These are phyloP conservation scores for Gymnopilus junonius DNA, from an alignment of 768 basidiomycete species.

Conservation along the genomic window DNA sequence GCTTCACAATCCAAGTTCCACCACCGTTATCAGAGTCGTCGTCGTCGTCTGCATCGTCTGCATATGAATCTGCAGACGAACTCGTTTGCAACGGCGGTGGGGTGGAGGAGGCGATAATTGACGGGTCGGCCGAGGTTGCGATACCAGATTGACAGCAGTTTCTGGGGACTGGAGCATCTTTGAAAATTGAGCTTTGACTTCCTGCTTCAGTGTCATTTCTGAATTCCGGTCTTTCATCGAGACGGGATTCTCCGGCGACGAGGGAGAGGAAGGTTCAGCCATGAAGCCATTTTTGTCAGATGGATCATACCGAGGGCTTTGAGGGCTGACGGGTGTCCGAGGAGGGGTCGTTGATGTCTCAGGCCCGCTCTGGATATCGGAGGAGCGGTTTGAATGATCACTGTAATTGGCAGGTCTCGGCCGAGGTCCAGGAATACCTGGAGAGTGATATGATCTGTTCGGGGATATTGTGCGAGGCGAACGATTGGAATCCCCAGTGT, in stretches of 20 bases:
- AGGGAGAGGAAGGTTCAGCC: slow-evolving; percentile 31
- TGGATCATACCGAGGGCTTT: slow-evolving; percentile 38
- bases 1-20: slow-evolving; percentile 36
- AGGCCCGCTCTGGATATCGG: slow-evolving; percentile 40
- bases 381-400: slow-evolving; percentile 37
- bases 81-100: slow-evolving; percentile 15
- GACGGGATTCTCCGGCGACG: slow-evolving; percentile 17
- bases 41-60: slow-evolving; percentile 24
- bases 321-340: slow-evolving; percentile 64
- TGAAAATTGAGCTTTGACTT: slow-evolving; percentile 23
- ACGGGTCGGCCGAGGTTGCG: neutral
- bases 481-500: slow-evolving; percentile 39
- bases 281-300: slow-evolving; percentile 21
- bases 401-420: slow-evolving; percentile 29
- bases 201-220: slow-evolving; percentile 27
- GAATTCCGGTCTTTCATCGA: slow-evolving; percentile 16
- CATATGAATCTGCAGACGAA: slow-evolving; percentile 11
- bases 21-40: slow-evolving; percentile 53
- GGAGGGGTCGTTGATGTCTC: slow-evolving; percentile 58
- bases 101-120: slow-evolving; percentile 17
- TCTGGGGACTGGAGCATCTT: slow-evolving; percentile 22
- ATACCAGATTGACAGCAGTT: slow-evolving; percentile 6
- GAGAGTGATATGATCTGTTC: slow-evolving; percentile 34
- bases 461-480: slow-evolving; percentile 47
- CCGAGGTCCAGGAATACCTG: slow-evolving; percentile 35